These are phyloP conservation scores for Ascochyta lentis DNA, from an alignment of 2,329 filamentous ascomycete genomes.

Conservation along the genomic window DNA sequence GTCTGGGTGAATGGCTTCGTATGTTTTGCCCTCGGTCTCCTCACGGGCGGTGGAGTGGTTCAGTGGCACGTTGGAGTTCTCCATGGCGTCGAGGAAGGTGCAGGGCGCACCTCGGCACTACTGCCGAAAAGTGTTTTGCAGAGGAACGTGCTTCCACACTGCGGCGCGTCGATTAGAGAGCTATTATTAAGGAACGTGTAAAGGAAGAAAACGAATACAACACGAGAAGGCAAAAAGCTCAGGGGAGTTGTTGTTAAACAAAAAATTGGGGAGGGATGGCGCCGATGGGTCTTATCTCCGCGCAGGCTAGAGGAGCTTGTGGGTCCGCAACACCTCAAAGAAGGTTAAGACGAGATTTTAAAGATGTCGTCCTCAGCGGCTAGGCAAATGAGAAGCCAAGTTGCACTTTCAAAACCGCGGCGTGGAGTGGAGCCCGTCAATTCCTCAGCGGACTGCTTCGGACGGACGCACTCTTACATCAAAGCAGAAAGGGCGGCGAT, in stretches of 20 bases:
- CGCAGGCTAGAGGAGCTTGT: conserved; percentile 3
- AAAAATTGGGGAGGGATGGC: conserved; percentile 6
- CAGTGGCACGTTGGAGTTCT: conserved; percentile 30
- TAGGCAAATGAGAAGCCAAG: conserved; percentile 7
- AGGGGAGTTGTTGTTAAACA: conserved; percentile 4
- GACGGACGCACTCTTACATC: conserved; percentile 14
- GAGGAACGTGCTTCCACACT: conserved; percentile 8
- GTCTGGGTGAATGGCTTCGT: conserved; percentile 39
- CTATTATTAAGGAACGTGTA: conserved; percentile 25
- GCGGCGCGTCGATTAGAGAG: conserved; percentile 11
- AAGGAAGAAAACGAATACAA: conserved; percentile 6
- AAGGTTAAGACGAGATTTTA: conserved; percentile 17
- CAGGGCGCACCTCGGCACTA: conserved; percentile 28
- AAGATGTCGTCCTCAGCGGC: conserved; percentile 14
- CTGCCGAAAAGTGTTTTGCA: conserved; percentile 2
- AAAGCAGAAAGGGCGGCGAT: conserved; percentile 9
- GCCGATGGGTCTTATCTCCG: conserved; percentile 16
- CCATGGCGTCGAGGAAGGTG: conserved; percentile 27
- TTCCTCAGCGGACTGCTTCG: conserved; percentile 24
- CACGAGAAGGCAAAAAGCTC: background rate
- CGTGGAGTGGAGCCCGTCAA: conserved; percentile 3
- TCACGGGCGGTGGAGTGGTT: conserved; percentile 29
- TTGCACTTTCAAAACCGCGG: conserved; percentile 4
- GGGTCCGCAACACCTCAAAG: conserved; percentile 14
- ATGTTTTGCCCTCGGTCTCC: conserved; percentile 33